Percentiles rank a stretch among this genome's conserved stretches.
phyloP scores from a whole-genome alignment of 345 rosid genomes.

The Ricinus communis region DNA sequence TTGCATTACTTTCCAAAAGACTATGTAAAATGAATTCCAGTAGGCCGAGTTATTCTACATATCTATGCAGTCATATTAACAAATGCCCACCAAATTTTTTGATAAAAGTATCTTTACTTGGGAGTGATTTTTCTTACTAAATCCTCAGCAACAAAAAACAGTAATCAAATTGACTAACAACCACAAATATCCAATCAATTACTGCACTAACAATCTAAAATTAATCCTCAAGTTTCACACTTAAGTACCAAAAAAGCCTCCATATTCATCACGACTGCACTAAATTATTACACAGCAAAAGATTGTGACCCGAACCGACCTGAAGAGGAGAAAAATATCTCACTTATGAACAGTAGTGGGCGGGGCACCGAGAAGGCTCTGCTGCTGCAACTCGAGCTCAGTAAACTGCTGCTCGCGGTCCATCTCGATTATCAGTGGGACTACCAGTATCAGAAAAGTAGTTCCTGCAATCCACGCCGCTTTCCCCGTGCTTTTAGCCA shows the following conservation, averaged over 20 bases:
- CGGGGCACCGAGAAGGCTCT: conserved; percentile 63
- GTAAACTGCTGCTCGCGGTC: conserved; percentile 62
- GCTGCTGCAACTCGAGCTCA: conserved; percentile 67
- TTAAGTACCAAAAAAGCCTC: not conserved
- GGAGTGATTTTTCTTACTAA: not conserved
- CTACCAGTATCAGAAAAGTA: conserved; percentile 60
- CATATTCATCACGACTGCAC: too few species aligned
- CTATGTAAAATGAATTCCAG: too few species aligned
- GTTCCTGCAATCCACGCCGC: conserved; percentile 88
- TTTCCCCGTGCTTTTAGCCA: conserved; percentile 74
- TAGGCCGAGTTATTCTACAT: too few species aligned
- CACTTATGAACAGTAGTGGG: conserved; percentile 29
- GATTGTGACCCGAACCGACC: conserved; percentile 1
- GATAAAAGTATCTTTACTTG: too few species aligned
- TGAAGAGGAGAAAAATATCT: not conserved
- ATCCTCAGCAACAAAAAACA: not conserved
- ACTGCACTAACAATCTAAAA: not conserved
- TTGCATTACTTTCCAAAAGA: too few species aligned
- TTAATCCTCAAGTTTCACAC: not conserved
- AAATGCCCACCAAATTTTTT: too few species aligned
- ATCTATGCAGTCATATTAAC: too few species aligned
- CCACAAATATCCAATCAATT: not conserved
- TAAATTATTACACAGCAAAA: too few species aligned
- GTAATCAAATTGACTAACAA: not conserved
- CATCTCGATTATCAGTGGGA: conserved; percentile 66